Conservation (phyloP, 2,329 filamentous ascomycete species). For the Leptographium lundbergii region DNA sequence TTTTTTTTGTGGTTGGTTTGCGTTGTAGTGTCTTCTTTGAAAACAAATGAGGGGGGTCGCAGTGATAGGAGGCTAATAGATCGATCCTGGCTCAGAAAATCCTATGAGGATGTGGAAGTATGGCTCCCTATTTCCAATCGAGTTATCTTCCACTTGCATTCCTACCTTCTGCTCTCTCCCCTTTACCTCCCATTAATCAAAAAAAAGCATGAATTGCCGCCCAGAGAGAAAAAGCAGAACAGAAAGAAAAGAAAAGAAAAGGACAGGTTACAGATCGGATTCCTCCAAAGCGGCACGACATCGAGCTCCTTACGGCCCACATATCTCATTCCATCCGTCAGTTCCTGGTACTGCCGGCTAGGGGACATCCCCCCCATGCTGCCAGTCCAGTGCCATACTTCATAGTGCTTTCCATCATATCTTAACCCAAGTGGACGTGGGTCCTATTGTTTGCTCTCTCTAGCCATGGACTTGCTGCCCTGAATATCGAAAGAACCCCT, state of each 20-base stretch:
- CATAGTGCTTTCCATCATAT: background rate
- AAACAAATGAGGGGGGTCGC: background rate
- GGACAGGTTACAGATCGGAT: background rate
- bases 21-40: background rate
- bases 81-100: background rate
- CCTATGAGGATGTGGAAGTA: background rate
- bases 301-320: background rate
- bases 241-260: background rate
- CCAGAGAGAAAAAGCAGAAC: constrained; percentile 4
- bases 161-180: background rate
- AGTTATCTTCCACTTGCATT: no score
- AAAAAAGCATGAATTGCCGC: constrained; percentile 5
- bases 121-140: background rate
- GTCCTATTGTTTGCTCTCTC: constrained; percentile 9
- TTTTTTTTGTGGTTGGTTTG: constrained; percentile 6
- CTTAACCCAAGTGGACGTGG: constrained; percentile 5
- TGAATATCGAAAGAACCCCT: constrained; percentile 6
- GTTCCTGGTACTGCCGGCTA: background rate
- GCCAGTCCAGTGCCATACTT: background rate
- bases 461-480: constrained; percentile 9
- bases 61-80: no score
- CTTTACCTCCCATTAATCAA: background rate
- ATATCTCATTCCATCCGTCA: background rate
- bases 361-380: background rate
- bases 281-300: no score